A percentile compares a stretch with the other conserved stretches of the same genome.
phyloP scores from a whole-genome alignment of 805 yeast species.

The Phaffomyces opuntiae region DNA sequence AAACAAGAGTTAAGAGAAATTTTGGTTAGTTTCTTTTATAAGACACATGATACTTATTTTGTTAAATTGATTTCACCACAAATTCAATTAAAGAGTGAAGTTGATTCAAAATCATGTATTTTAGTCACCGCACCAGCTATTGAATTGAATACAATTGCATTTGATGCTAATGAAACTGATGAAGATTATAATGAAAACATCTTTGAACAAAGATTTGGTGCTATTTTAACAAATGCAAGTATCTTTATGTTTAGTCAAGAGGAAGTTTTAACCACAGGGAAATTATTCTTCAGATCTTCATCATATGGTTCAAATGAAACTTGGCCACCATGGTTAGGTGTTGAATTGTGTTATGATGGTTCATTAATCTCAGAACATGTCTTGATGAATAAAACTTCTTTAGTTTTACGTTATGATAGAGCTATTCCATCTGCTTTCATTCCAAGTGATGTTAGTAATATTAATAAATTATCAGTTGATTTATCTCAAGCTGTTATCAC shows the following conservation, averaged over 20 bases:
- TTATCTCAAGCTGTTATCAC: conserved; percentile 62
- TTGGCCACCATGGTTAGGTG: conserved; percentile 92
- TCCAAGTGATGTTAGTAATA: conserved; percentile 24
- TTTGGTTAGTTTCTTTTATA: conserved; percentile 30
- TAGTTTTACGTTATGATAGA: conserved; percentile 52
- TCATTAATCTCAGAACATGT: conserved; percentile 40
- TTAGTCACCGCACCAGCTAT: conserved; percentile 69
- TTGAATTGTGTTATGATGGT: conserved; percentile 58
- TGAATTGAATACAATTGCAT: conserved; percentile 60
- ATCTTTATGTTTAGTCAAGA: conserved; percentile 57
- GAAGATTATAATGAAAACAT: conserved; percentile 37
- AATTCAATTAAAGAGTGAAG: conserved; percentile 56
- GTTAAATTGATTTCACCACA: conserved; percentile 76
- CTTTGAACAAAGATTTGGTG: conserved; percentile 64
- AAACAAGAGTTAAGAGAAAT: conserved; percentile 41
- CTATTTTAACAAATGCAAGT: conserved; percentile 61
- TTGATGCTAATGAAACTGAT: conserved; percentile 41
- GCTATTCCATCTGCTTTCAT: conserved; percentile 37
- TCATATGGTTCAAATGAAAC: conserved; percentile 54
- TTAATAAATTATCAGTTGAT: conserved; percentile 50
- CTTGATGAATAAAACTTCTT: conserved; percentile 57
- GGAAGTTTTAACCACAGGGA: conserved; percentile 35
- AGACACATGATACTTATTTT: conserved; percentile 47
- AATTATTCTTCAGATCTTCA: conserved; percentile 36
- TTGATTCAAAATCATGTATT: conserved; percentile 50